Evolutionary conservation across 805 yeast genomes (phyloP), one percentile per base, ranked within the genome.

Genomic region (Kodamaea kaohsiungensis): DNA sequence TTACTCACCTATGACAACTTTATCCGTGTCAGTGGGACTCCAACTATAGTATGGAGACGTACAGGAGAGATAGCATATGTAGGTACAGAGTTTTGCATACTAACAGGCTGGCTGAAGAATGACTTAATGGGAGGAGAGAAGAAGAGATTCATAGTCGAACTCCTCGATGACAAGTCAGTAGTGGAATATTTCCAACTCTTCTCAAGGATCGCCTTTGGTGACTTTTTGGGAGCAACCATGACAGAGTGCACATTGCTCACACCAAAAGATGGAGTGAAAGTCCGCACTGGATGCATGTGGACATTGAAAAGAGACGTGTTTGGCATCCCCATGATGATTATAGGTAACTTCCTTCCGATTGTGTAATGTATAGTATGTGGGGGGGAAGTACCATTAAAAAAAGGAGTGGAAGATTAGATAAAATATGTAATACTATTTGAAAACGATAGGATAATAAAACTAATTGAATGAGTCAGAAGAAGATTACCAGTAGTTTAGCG

Each of bases 261-360:
- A 0, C 83, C 88, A 42, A 64, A 72, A 54, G 43, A 79, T 4
- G 74, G 76, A 22, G 78, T 78, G 12, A 81, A 82, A 53, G 81
- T 93, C 47, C 77, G 87, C 49, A 89, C 98, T 0, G 84, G 90
- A 27, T 87, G 96, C 62, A 86, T 89, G 63, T 90, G 97, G 96
- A 95, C 98, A 0, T 74, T 95, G 59, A 91, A 92, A 65, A 78
- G 98, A 67, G 98, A 93, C 66, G 96, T 93, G 15, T 93, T 95
- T 72, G 98, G 97, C 7, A 87, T 93, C 51, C 99, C 99, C 13
- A 87, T 95, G 91, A 92, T 93, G 96, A 87, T 95, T 18, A 82
- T 93, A 35, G 98, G 97, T 15, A 95, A 91, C 66, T 93, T 93
- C 67, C 75, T 93, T 61, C 98, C 98, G 0, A 86, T 90, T 25